Evolutionary conservation across 345 rosid genomes (phyloP), one percentile per base, ranked within the genome.

Genomic region (Zanthoxylum bungeanum): DNA sequence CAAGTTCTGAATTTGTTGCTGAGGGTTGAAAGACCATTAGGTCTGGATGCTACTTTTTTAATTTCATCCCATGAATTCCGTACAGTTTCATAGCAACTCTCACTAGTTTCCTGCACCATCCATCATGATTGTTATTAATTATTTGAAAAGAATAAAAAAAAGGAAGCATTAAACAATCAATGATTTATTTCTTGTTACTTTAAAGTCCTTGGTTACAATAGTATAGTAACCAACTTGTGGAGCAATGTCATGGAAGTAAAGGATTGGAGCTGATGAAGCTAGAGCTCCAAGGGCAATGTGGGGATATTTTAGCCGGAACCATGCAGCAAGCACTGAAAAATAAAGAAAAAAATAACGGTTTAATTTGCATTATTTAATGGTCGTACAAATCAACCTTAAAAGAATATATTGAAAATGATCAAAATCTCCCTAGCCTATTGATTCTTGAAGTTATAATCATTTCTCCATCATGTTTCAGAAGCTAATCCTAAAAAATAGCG

Each of bases 221-320:
- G 78, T 59, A 37, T 82, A 86, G 53, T 86, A 89, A 66, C 87
- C 89, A 70, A 49, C 31, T 31, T 79, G 79, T 0, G 86, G 85
- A 58, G 80, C 82, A 27, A 84, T 71, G 40, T 73, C 79, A 62
- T 81, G 79, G 49, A 86, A 87, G 73, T 85, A 87, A 51, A 89
- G 85, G 60, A 89, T 68, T 22, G 93, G 93, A 83, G 89, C 93
- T 2, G 93, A 89, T 30, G 93, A 86, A 24, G 93, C 93, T 31
- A 89, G 73, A 44, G 89, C 93, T 36, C 93, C 89, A 1, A 80
- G 63, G 27, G 89, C 84, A 46, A 85, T 68, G 42, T 89, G 93
- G 1, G 93, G 93, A 62, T 86, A 89, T 74, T 89, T 89, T 9
- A 89, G 83, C 46, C 93, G 83, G 69, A 89, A 89, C 91, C 89